Conservation (phyloP, 2,329 filamentous ascomycete species). For the Curvularia sp. region DNA sequence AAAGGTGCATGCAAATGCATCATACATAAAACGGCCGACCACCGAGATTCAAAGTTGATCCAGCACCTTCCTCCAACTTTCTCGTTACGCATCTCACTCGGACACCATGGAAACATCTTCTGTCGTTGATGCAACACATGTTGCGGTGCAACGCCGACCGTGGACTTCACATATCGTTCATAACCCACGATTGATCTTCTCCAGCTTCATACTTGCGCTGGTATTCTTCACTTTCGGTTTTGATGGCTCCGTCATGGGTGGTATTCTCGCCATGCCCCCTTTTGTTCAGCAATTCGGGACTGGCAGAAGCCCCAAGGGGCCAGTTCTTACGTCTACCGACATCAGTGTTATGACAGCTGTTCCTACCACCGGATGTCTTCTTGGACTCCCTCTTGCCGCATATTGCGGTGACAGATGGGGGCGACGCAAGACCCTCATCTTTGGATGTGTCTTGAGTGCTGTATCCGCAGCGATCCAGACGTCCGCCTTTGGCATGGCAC, state of each 20-base stretch:
- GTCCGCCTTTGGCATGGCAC: not conserved
- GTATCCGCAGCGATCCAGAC: not conserved
- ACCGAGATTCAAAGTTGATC: not conserved
- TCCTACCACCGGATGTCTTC: not conserved
- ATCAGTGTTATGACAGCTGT: not conserved
- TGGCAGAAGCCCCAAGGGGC: not conserved
- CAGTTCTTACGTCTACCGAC: not conserved
- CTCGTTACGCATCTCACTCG: not conserved
- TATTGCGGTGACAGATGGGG: not conserved
- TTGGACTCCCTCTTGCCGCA: not conserved
- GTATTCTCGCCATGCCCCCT: not conserved
- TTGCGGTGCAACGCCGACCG: not conserved
- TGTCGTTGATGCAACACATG: not conserved
- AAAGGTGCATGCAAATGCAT: not conserved
- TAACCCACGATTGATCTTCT: conserved; percentile 1
- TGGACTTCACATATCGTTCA: not conserved
- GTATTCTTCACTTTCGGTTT: not conserved
- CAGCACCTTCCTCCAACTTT: not conserved
- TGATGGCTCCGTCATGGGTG: not conserved
- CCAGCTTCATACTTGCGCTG: not conserved
- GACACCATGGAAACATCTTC: not conserved
- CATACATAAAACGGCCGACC: not conserved
- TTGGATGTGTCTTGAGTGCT: not conserved
- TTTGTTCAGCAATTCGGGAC: not conserved
- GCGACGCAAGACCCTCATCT: not conserved